Evolutionary conservation across 2,329 filamentous ascomycete species (phyloP).

Genomic region (Ceratocystis destructans): DNA sequence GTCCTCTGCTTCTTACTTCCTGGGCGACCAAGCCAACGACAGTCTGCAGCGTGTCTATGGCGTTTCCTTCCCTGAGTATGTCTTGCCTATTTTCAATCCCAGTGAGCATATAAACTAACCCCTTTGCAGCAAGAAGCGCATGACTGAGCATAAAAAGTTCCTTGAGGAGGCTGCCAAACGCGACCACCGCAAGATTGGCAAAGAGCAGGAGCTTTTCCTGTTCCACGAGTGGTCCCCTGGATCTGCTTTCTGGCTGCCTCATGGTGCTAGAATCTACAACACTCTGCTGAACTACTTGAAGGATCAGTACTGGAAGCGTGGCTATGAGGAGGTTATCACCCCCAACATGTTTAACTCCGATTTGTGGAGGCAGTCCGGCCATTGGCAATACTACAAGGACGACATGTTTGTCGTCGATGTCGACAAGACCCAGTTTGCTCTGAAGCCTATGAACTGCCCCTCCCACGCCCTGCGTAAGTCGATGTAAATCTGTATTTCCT

Average conservation of each 20-base stretch:
- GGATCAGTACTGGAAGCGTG: constrained; percentile 80
- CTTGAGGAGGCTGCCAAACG: constrained; percentile 96
- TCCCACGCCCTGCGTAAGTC: constrained; percentile 53
- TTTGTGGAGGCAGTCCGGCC: constrained; percentile 87
- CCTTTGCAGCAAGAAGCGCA: constrained; percentile 58
- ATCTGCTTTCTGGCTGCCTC: constrained; percentile 80
- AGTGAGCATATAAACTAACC: constrained; percentile 10
- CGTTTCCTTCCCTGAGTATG: constrained; percentile 54
- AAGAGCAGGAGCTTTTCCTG: constrained; percentile 94
- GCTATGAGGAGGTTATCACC: constrained; percentile 87
- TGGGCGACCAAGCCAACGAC: constrained; percentile 79
- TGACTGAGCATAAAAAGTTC: constrained; percentile 87
- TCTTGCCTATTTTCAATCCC: not conserved
- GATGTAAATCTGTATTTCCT: not conserved
- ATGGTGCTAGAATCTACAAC: constrained; percentile 89
- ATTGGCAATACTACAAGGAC: constrained; percentile 76
- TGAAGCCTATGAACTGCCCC: constrained; percentile 98
- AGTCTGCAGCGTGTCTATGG: constrained; percentile 93
- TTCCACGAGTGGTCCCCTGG: constrained; percentile 91
- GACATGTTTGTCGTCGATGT: constrained; percentile 70
- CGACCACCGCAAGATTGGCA: constrained; percentile 85
- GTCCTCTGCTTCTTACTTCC: constrained; percentile 57
- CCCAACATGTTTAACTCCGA: constrained; percentile 90
- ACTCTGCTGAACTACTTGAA: constrained; percentile 68
- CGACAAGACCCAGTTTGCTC: constrained; percentile 58